These are phyloP conservation scores for Hamamelis virginiana DNA, from an alignment of 164 flowering plant genomes.

Conservation along the genomic window DNA sequence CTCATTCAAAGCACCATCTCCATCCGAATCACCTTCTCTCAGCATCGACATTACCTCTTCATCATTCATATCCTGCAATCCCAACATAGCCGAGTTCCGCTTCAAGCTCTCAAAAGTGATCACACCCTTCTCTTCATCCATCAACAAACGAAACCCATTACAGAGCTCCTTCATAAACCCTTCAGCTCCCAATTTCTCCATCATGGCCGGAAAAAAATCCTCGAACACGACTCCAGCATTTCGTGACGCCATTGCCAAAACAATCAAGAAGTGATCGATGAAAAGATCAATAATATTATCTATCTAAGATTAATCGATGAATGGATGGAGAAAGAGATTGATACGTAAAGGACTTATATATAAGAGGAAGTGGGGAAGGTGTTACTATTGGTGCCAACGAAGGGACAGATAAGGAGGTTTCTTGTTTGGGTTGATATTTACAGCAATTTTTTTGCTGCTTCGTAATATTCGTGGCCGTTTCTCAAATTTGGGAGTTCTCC, in stretches of 20 bases:
- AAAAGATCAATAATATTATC: too few relatives aligned
- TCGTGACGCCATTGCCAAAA: slow-evolving; percentile 16
- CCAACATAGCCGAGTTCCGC: slow-evolving; percentile 35
- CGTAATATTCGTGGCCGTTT: background rate
- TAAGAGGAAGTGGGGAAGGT: background rate
- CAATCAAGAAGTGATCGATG: too few relatives aligned
- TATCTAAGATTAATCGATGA: too few relatives aligned
- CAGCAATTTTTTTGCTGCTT: background rate
- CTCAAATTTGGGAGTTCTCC: background rate
- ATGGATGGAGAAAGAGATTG: background rate
- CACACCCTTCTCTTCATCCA: slow-evolving; percentile 42
- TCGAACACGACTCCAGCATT: slow-evolving; percentile 33
- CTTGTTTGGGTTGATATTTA: background rate
- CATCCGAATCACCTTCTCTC: slow-evolving; percentile 57
- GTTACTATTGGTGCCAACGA: background rate
- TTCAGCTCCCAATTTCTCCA: slow-evolving; percentile 42
- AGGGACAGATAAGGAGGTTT: background rate
- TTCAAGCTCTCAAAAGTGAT: slow-evolving; percentile 51
- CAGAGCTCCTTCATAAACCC: slow-evolving; percentile 51
- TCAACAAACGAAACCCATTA: slow-evolving; percentile 46
- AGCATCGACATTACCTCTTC: slow-evolving; percentile 57
- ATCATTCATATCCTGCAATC: slow-evolving; percentile 42
- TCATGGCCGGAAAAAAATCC: slow-evolving; percentile 59
- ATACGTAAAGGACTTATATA: background rate
- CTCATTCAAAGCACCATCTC: slow-evolving; percentile 52